Percentiles rank a stretch among this genome's conserved stretches.
Evolutionary conservation across 371 early-diverging fungal genomes (phyloP).

Genomic region (Quaeritorhiza haematococci): DNA sequence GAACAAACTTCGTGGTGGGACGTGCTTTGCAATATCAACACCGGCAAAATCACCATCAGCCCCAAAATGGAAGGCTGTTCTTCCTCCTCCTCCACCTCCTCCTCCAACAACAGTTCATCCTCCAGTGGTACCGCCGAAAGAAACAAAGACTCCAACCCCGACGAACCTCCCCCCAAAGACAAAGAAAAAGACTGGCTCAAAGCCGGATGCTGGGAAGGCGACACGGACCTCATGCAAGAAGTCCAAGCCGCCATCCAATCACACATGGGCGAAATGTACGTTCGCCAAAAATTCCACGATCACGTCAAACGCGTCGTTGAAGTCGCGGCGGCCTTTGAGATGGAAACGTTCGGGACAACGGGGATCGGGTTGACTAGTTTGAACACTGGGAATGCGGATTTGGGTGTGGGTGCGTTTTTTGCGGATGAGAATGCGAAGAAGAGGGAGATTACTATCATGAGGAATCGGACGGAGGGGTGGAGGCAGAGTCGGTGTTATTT

Average conservation of each 20-base stretch:
- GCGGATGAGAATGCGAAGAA: slow-evolving; percentile 56
- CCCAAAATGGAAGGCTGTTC: slow-evolving; percentile 51
- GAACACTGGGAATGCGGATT: slow-evolving; percentile 34
- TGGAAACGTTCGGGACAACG: slow-evolving; percentile 60
- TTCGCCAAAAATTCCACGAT: slow-evolving; percentile 82
- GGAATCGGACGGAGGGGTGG: slow-evolving; percentile 84
- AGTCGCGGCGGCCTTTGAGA: slow-evolving; percentile 73
- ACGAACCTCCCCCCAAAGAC: too few species aligned
- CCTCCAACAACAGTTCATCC: slow-evolving; percentile 3
- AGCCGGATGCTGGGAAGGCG: slow-evolving; percentile 24
- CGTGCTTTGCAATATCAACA: slow-evolving; percentile 84
- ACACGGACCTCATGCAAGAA: slow-evolving; percentile 27
- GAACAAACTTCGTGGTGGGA: slow-evolving; percentile 94
- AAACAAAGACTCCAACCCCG: too few species aligned
- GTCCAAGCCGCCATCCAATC: slow-evolving; percentile 66
- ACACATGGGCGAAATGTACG: slow-evolving; percentile 80
- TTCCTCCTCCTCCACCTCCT: not conserved
- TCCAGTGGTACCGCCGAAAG: too few species aligned
- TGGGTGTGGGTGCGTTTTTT: slow-evolving; percentile 73
- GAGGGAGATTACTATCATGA: slow-evolving; percentile 63
- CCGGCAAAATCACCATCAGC: slow-evolving; percentile 86
- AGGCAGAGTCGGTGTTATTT: slow-evolving; percentile 49
- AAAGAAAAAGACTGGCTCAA: slow-evolving; percentile 17
- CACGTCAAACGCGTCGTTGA: slow-evolving; percentile 80
- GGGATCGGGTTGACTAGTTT: slow-evolving; percentile 47